Percentiles rank a stretch among this genome's conserved stretches.
Evolutionary conservation across 2,329 filamentous ascomycete species (phyloP).

Genomic region (Aspergillus uvarum): DNA sequence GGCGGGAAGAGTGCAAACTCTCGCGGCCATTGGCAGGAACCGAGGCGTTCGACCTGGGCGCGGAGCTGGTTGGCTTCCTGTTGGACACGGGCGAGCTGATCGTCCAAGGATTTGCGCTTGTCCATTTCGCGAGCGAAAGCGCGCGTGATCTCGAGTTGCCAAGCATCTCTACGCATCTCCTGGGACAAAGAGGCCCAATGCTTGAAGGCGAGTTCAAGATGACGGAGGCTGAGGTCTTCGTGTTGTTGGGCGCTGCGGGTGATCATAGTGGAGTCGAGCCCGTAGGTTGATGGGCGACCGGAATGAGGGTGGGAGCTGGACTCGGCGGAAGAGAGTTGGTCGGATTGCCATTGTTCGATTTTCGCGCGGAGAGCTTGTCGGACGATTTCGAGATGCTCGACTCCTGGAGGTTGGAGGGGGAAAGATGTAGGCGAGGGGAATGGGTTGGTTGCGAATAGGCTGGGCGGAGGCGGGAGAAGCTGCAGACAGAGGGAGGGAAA

Average conservation of each 20-base stretch:
- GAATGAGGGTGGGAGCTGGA: constrained; percentile 46
- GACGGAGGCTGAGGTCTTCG: constrained; percentile 68
- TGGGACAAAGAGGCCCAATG: constrained; percentile 69
- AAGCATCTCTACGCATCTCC: constrained; percentile 51
- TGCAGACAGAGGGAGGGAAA: constrained; percentile 83
- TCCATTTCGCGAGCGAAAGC: constrained; percentile 49
- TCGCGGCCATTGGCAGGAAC: constrained; percentile 49
- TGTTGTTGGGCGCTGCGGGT: constrained; percentile 57
- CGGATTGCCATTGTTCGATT: constrained; percentile 64
- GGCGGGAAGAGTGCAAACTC: constrained; percentile 51
- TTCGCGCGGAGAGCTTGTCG: constrained; percentile 65
- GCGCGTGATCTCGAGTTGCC: constrained; percentile 49
- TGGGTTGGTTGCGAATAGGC: constrained; percentile 76
- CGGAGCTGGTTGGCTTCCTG: constrained; percentile 52
- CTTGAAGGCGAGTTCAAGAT: constrained; percentile 73
- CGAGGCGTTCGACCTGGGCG: constrained; percentile 47
- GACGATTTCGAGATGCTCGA: constrained; percentile 72
- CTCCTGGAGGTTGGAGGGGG: constrained; percentile 73
- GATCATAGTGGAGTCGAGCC: constrained; percentile 38
- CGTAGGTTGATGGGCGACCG: constrained; percentile 29
- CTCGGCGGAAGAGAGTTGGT: constrained; percentile 35
- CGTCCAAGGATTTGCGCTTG: constrained; percentile 44
- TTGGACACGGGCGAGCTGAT: constrained; percentile 45
- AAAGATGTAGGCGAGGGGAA: constrained; percentile 77
- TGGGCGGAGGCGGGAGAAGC: constrained; percentile 76